These are phyloP conservation scores for Chlorella sp. DNA, from an alignment of 139 green algal species.

Conservation along the genomic window DNA sequence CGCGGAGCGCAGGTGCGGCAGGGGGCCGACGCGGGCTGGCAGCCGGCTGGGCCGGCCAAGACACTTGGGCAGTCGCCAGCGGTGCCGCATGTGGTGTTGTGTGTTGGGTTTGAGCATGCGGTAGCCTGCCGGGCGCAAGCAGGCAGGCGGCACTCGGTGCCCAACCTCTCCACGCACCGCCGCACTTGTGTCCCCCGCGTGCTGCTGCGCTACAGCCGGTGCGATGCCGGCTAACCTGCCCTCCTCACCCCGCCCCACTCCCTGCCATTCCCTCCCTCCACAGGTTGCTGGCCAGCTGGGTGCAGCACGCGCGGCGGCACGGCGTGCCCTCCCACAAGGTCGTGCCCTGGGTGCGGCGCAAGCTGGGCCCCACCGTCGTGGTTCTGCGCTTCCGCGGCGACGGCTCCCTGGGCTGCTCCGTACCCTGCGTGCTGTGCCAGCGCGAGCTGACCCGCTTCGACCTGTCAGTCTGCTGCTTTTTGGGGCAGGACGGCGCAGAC, in stretches of 20 bases:
- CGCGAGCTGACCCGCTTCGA: slow-evolving; percentile 61
- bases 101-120: neutral
- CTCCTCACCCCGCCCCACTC: neutral
- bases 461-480: slow-evolving; percentile 60
- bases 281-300: slow-evolving; percentile 63
- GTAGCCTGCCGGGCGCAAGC: neutral
- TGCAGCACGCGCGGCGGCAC: slow-evolving; percentile 54
- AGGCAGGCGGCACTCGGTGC: neutral
- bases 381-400: slow-evolving; percentile 67
- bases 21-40: neutral
- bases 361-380: slow-evolving; percentile 59
- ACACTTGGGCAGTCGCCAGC: no score
- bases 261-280: neutral
- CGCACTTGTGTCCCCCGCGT: neutral
- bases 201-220: no score
- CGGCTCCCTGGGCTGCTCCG: slow-evolving; percentile 64
- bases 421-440: slow-evolving; percentile 73
- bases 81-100: neutral
- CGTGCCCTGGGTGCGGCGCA: slow-evolving; percentile 72
- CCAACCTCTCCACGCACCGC: no score
- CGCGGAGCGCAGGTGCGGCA: slow-evolving; percentile 54
- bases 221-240: no score
- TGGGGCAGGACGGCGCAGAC: neutral
- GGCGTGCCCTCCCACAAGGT: slow-evolving; percentile 59
- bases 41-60: neutral